Evolutionary conservation across 768 basidiomycete genomes (phyloP), one percentile per base, ranked within the genome.

Genomic region (Psilocybe sp.): DNA sequence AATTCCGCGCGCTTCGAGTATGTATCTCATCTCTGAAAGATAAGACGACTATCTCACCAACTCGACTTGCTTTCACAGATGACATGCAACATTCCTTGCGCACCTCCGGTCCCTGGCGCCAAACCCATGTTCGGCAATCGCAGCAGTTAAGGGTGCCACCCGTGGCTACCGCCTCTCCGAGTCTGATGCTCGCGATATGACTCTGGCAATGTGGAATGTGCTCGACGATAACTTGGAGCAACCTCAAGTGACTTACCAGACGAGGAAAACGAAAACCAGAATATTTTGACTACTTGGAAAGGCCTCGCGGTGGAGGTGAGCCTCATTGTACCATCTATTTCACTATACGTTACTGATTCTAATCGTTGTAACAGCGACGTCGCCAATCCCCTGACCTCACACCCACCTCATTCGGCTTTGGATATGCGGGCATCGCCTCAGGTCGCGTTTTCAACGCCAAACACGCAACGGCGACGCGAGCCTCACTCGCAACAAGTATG

Each of bases 381-480:
- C 81, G 83, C 62, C 84, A 92, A 57, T 92, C 93, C 70, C 92
- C 93, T 0, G 85, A 92, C 43, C 76, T 94, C 5, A 65, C 76
- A 0, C 84, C 85, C 4, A 72, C 75, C 3, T 64, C 79, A 2
- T 63, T 76, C 0, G 85, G 87, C 8, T 71, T 80, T 0, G 84
- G 82, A 39, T 95, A 88, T 55, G 85, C 92, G 0, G 87, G 84
- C 0, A 87, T 94, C 53, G 75, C 90, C 3, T 82, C 85, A 19
- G 92, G 92, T 4, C 84, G 89, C 3, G 86, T 92, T 32, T 73
- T 97, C 49, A 90, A 88, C 57, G 89, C 86, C 33, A 93, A 94
- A 64, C 80, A 90, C 50, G 79, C 81, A 1, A 88, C 89, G 0
- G 73, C 80, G 1, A 69, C 80, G 0, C 76, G 81, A 8, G 77